Evolutionary conservation across 2,329 filamentous ascomycete genomes (phyloP), one percentile per base, ranked within the genome.

Genomic region (Curvularia hawaiiensis): DNA sequence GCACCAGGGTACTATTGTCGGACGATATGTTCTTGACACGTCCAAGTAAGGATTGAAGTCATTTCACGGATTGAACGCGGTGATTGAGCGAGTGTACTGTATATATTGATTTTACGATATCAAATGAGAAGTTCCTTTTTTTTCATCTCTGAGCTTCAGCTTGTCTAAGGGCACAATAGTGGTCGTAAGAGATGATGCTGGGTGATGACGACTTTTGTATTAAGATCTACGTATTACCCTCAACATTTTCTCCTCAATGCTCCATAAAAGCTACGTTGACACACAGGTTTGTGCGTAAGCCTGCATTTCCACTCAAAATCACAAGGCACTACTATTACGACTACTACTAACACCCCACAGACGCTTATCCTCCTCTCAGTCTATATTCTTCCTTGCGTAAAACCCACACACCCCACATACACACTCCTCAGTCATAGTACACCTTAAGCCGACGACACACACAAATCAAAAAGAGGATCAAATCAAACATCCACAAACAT

Each of bases 21-120:
- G 90, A 56, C 85, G 90, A 66, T 92, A 91, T 71, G 90, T 94
- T 58, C 82, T 94, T 59, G 91, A 94, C 76, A 91, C 86, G 28
- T 72, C 69, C 22, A 77, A 71, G 55, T 77, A 75, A 43, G 45
- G 9, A 10, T 40, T 18, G 30, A 20, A 26, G 22, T 41, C 5
- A 31, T 48, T 16, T 16, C 7, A 26, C 8, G 31, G 22, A 24
- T 24, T 24, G 22, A 43, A 9, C 24, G 26, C 28, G 20, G n/a
- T 33, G n/a, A 20, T 50, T 20, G 20, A 50, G 31, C 14, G 14
- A 31, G 52, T 14, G 22, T 51, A 51, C 49, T 60, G 60, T 60
- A 62, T 41, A 60, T 62, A 62, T 52, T 38, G 31, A 24, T 24
- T n/a, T 43, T 38, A 18, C 28, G 33, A 50, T 22, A 11, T 28